Percentiles rank a stretch among this genome's conserved stretches.
These are phyloP conservation scores for Oryza meridionalis DNA, from an alignment of 176 grass and related monocot species.

Conservation along the genomic window DNA sequence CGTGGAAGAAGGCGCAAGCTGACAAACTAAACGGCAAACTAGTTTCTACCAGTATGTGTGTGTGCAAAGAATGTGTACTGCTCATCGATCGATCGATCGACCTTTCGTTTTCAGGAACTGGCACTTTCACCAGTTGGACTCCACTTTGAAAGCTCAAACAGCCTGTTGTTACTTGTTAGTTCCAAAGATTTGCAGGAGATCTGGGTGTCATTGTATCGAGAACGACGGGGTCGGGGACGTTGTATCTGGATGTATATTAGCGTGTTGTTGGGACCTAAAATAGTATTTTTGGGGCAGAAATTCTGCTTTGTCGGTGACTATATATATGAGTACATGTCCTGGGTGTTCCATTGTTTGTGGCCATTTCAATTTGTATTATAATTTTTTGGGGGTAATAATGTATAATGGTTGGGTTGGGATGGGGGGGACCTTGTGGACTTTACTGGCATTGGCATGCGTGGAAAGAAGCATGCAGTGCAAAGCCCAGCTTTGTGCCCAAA, in stretches of 20 bases:
- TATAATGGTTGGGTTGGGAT: background rate
- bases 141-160: background rate
- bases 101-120: background rate
- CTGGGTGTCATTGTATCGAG: no score
- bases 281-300: background rate
- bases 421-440: background rate
- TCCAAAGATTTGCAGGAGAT: background rate
- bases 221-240: no score
- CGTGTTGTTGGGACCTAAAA: background rate
- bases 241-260: no score
- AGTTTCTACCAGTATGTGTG: background rate
- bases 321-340: background rate
- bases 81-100: background rate
- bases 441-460: conserved; percentile 15
- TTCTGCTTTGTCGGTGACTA: background rate
- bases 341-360: background rate
- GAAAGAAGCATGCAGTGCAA: conserved; percentile 34
- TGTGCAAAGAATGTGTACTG: background rate
- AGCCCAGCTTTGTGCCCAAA: conserved; percentile 21
- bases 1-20: background rate
- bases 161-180: no score
- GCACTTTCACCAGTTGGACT: background rate
- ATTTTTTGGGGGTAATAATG: background rate
- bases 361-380: background rate
- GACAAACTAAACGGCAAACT: background rate